Evolutionary conservation across 371 early-diverging fungal genomes (phyloP).

Genomic region (Catenaria anguillulae): DNA sequence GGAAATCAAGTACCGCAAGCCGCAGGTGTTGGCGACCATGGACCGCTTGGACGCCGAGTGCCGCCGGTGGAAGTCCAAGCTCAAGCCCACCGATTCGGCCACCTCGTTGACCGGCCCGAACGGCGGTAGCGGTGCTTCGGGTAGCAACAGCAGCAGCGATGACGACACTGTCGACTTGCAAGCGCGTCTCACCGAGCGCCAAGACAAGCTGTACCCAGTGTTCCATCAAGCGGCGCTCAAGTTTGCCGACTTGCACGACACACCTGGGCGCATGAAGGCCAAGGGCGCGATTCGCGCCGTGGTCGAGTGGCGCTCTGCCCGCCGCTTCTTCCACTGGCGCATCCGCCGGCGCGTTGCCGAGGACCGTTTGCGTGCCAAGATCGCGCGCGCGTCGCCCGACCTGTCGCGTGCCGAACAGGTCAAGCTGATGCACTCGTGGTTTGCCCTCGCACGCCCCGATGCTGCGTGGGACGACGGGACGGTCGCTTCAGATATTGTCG

Average conservation of each 20-base stretch:
- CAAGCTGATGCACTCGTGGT: background rate
- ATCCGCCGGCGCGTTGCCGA: conserved; percentile 57
- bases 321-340: conserved; percentile 88
- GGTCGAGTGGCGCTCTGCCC: conserved; percentile 64
- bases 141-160: background rate
- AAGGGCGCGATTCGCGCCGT: conserved; percentile 75
- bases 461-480: background rate
- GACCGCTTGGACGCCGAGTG: conserved; percentile 73
- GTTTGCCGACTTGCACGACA: conserved; percentile 95
- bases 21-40: conserved; percentile 77
- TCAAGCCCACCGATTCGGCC: conserved; percentile 11
- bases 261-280: conserved; percentile 89
- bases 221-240: conserved; percentile 89
- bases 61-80: conserved; percentile 47
- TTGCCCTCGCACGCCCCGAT: background rate
- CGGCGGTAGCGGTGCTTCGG: background rate
- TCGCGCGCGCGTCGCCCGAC: background rate
- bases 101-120: too few species aligned
- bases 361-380: background rate
- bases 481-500: background rate
- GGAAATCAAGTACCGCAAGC: conserved; percentile 96
- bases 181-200: conserved; percentile 55
- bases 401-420: background rate
- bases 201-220: conserved; percentile 70
- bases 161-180: conserved; percentile 39